Evolutionary conservation across 2,329 filamentous ascomycete genomes (phyloP).

Genomic region (Fusarium sp.): DNA sequence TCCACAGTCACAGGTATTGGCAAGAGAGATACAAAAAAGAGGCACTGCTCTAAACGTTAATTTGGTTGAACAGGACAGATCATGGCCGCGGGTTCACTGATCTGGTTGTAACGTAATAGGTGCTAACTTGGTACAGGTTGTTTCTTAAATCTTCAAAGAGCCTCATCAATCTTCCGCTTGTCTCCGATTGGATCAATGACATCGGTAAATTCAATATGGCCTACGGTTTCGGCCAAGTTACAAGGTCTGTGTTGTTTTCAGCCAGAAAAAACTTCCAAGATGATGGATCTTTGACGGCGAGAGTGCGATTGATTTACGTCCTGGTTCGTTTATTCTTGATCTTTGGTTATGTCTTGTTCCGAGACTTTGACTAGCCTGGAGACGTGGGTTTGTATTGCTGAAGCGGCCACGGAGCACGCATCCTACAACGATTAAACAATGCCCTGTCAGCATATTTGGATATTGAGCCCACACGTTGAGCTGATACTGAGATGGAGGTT

Average conservation of each 20-base stretch:
- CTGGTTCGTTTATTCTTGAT: not conserved
- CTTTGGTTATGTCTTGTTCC: not conserved
- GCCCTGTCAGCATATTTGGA: too few relatives aligned
- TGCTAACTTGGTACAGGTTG: not conserved
- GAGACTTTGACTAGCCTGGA: not conserved
- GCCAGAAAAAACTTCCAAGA: not conserved
- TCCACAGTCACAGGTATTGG: not conserved
- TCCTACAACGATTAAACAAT: not conserved
- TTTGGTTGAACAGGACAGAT: conserved; percentile 1
- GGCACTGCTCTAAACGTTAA: not conserved
- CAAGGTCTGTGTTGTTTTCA: not conserved
- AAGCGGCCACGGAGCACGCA: not conserved
- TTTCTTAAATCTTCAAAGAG: not conserved
- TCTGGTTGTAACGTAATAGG: not conserved
- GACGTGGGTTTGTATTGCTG: not conserved
- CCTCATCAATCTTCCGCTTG: not conserved
- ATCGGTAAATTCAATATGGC: not conserved
- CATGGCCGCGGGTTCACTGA: conserved; percentile 6
- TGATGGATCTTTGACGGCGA: not conserved
- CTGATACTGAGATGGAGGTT: not conserved
- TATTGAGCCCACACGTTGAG: not conserved
- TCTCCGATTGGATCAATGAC: not conserved
- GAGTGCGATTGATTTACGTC: not conserved
- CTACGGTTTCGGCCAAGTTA: not conserved
- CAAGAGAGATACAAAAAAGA: not conserved